Conservation (phyloP, 2,329 filamentous ascomycete genomes). For the Trichoderma koningiopsis region DNA sequence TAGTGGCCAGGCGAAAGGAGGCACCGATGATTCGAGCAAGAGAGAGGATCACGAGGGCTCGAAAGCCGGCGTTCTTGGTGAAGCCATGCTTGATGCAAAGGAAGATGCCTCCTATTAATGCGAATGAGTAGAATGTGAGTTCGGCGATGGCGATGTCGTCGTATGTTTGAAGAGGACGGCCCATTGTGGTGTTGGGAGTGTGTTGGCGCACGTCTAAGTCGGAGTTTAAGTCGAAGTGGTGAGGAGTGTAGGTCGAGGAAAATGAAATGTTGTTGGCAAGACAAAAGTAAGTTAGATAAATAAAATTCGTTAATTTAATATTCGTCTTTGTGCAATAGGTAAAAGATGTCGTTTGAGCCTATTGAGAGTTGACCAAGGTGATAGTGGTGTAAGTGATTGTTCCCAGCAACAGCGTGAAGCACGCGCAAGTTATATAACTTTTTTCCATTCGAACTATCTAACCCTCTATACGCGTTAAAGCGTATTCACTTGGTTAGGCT, state of each 20-base stretch:
- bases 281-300: not conserved
- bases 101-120: constrained; percentile 35
- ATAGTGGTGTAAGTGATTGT: not conserved
- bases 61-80: constrained; percentile 61
- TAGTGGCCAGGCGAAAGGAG: constrained; percentile 44
- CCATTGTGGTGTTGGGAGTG: constrained; percentile 24
- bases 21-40: constrained; percentile 60
- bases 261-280: not conserved
- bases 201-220: not conserved
- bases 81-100: constrained; percentile 55
- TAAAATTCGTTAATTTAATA: not conserved
- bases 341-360: not conserved
- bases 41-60: constrained; percentile 61
- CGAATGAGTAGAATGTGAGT: constrained; percentile 36
- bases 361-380: not conserved
- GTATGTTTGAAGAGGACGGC: constrained; percentile 33
- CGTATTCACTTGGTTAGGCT: not conserved
- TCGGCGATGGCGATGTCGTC: constrained; percentile 40
- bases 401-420: not conserved
- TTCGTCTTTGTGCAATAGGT: not conserved
- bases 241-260: not conserved
- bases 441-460: not conserved
- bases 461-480: not conserved
- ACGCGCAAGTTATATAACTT: constrained; percentile 15
- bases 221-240: not conserved